phyloP scores from a whole-genome alignment of 176 grass and related monocot species.

The Oryza nivara region DNA sequence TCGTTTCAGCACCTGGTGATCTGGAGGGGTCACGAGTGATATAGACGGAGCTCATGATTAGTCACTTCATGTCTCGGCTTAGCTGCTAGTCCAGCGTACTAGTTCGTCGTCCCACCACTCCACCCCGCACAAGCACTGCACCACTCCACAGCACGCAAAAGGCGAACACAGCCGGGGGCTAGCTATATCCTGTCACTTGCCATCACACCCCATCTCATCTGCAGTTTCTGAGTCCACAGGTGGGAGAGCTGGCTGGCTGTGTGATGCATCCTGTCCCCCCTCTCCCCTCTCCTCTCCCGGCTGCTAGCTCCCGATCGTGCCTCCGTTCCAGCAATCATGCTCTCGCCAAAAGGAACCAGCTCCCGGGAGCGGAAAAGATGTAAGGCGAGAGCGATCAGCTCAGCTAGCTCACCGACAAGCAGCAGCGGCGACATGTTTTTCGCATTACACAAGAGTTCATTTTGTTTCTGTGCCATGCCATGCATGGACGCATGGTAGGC shows the following conservation, averaged over 20 bases:
- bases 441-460: not conserved
- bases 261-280: slow-evolving; percentile 5
- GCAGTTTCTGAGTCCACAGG: slow-evolving; percentile 1
- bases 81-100: not conserved
- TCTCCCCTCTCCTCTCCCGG: not conserved
- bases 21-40: not conserved
- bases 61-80: slow-evolving; percentile 16
- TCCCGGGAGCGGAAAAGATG: not conserved
- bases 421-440: slow-evolving; percentile 18
- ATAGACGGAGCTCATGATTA: slow-evolving; percentile 40
- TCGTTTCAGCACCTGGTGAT: not conserved
- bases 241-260: not conserved
- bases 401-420: not conserved
- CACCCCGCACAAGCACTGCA: too few species aligned
- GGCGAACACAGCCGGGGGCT: too few species aligned
- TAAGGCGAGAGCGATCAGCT: not conserved
- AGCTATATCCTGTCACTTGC: not conserved
- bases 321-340: slow-evolving; percentile 51
- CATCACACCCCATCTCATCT: not conserved
- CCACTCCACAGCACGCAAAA: too few species aligned
- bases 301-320: not conserved
- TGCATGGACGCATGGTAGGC: not conserved
- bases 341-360: slow-evolving; percentile 34
- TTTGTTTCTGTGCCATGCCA: not conserved
- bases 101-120: too few species aligned